Conservation (phyloP, 148 eudicot species). For the Amaranthus cruentus region DNA sequence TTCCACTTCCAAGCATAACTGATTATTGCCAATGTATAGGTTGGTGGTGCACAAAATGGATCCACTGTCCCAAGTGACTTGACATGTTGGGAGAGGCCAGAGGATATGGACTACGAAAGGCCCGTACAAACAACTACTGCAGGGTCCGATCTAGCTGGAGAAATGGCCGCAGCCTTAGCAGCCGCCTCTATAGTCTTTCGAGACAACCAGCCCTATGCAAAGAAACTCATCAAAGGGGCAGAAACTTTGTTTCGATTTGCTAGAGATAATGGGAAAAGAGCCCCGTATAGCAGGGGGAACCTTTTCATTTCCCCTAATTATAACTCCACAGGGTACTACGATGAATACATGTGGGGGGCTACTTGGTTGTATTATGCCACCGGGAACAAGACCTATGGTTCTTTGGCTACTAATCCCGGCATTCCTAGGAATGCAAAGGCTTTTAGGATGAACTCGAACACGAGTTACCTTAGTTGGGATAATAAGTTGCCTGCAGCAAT, state of each 20-base stretch:
- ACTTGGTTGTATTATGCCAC: slow-evolving; percentile 85
- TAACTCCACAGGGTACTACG: slow-evolving; percentile 62
- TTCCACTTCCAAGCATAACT: neutral
- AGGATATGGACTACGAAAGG: slow-evolving; percentile 65
- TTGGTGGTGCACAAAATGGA: slow-evolving; percentile 50
- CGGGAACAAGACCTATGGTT: slow-evolving; percentile 43
- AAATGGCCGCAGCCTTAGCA: slow-evolving; percentile 81
- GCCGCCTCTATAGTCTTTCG: slow-evolving; percentile 74
- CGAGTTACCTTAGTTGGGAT: slow-evolving; percentile 74
- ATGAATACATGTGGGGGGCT: slow-evolving; percentile 78
- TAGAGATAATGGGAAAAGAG: slow-evolving; percentile 32
- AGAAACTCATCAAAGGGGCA: slow-evolving; percentile 52
- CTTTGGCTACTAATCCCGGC: slow-evolving; percentile 51
- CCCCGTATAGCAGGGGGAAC: slow-evolving; percentile 39
- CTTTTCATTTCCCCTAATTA: slow-evolving; percentile 41
- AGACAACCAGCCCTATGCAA: slow-evolving; percentile 40
- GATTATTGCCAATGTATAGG: slow-evolving; percentile 25
- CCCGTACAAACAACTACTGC: slow-evolving; percentile 35
- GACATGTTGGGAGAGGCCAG: slow-evolving; percentile 77
- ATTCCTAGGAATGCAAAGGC: slow-evolving; percentile 47
- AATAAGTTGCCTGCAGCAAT: slow-evolving; percentile 69
- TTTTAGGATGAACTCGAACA: slow-evolving; percentile 33
- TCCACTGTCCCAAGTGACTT: slow-evolving; percentile 44
- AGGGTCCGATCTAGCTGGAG: slow-evolving; percentile 61
- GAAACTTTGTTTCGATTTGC: slow-evolving; percentile 50